phyloP scores from a whole-genome alignment of 2,329 filamentous ascomycete species.

The Sporothrix phasma region DNA sequence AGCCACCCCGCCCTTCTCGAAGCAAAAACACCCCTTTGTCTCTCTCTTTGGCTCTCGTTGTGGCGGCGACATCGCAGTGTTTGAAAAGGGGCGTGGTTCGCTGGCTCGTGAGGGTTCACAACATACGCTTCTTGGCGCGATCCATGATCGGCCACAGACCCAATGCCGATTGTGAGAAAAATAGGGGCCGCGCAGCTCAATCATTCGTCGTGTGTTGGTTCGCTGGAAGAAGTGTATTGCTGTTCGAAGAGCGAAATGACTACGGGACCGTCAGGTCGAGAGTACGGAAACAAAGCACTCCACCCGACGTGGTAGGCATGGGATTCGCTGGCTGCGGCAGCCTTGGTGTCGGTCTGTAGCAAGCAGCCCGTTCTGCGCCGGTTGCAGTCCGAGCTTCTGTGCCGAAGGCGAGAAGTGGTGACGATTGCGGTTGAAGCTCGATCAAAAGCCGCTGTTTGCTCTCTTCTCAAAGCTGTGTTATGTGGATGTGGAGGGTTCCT shows the following conservation, averaged over 20 bases:
- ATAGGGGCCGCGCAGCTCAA: not conserved
- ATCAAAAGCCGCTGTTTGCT: not conserved
- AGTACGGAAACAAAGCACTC: slow-evolving; percentile 32
- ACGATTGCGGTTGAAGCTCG: no score
- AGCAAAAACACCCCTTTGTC: not conserved
- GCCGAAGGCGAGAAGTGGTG: not conserved
- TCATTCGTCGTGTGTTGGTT: slow-evolving; percentile 2
- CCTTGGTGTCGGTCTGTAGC: slow-evolving; percentile 9
- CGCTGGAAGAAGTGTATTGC: not conserved
- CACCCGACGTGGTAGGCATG: slow-evolving; percentile 37
- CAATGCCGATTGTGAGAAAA: slow-evolving; percentile 8
- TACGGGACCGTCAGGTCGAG: slow-evolving; percentile 35
- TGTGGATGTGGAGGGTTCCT: not conserved
- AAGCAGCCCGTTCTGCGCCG: not conserved
- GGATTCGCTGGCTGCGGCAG: slow-evolving; percentile 20
- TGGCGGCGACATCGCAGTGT: not conserved
- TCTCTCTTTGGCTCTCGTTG: not conserved
- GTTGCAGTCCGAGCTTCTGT: slow-evolving; percentile 4
- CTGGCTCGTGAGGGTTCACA: not conserved
- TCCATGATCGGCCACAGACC: slow-evolving; percentile 43
- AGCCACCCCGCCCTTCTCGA: not conserved
- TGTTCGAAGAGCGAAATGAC: slow-evolving; percentile 21
- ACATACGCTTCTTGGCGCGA: slow-evolving; percentile 54
- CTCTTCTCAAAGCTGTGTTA: not conserved
- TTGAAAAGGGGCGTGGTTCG: no score